Evolutionary conservation across 2,329 filamentous ascomycete species (phyloP).

Genomic region (Fusarium nelsonii): DNA sequence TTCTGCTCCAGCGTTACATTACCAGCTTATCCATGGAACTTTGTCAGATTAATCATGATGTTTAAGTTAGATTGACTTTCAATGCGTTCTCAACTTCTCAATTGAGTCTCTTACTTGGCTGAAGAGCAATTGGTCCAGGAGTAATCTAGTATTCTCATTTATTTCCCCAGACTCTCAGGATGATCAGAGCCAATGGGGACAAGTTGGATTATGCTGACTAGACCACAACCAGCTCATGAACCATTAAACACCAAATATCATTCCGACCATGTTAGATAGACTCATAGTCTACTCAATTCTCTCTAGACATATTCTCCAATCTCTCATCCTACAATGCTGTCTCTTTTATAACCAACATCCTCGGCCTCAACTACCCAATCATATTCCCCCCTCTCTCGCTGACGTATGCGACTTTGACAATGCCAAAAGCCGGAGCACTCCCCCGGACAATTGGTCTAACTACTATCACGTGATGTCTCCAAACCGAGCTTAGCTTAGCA

Average conservation of each 20-base stretch:
- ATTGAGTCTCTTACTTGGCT: neutral
- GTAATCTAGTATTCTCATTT: neutral
- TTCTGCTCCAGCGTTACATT: neutral
- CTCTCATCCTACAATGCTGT: neutral
- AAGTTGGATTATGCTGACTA: conserved; percentile 44
- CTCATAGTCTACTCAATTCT: neutral
- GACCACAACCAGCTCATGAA: conserved; percentile 6
- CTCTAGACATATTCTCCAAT: neutral
- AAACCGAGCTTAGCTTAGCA: conserved; percentile 46
- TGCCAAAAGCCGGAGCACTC: conserved; percentile 1
- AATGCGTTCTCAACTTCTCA: neutral
- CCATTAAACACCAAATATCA: conserved; percentile 3
- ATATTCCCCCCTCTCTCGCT: conserved; percentile 12
- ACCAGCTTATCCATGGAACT: neutral
- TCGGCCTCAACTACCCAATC: conserved; percentile 34
- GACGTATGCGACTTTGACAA: conserved; percentile 26
- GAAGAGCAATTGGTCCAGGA: neutral
- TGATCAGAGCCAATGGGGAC: conserved; percentile 37
- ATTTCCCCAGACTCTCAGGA: neutral
- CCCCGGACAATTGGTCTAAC: neutral
- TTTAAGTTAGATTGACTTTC: neutral
- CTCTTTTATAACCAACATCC: conserved; percentile 15
- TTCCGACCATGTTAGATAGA: neutral
- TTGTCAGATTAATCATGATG: neutral
- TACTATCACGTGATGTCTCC: conserved; percentile 44